These are phyloP conservation scores for Theobroma cacao DNA, from an alignment of 345 rosid species.

Conservation along the genomic window DNA sequence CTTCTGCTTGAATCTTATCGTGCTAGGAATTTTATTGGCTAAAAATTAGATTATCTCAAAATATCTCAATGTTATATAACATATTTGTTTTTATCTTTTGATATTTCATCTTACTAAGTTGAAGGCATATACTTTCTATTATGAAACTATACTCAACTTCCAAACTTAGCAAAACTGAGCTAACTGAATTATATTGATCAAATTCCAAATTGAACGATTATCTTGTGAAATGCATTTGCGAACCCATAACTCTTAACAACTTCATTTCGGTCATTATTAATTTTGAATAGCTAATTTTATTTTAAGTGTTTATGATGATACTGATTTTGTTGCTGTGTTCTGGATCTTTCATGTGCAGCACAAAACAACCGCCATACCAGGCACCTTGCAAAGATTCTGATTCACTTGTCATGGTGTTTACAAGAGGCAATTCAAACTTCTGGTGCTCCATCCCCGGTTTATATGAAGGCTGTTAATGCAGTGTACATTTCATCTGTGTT, in stretches of 20 bases:
- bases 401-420: constrained; percentile 79
- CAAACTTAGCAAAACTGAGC: background rate
- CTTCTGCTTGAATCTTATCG: background rate
- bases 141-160: background rate
- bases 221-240: background rate
- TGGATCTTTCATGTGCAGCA: constrained; percentile 40
- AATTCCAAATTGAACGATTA: background rate
- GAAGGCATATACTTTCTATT: background rate
- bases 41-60: background rate
- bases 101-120: background rate
- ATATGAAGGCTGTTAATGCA: constrained; percentile 70
- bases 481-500: constrained; percentile 78
- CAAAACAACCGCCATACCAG: constrained; percentile 70
- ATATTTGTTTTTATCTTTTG: background rate
- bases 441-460: constrained; percentile 39
- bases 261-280: background rate
- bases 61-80: background rate
- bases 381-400: constrained; percentile 86
- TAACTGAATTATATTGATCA: background rate
- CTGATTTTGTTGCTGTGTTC: constrained; percentile 1
- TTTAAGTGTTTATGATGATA: background rate
- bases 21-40: background rate
- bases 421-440: constrained; percentile 61
- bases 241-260: background rate
- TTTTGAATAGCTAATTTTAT: background rate